phyloP scores from a whole-genome alignment of 2,329 filamentous ascomycete genomes.

The Ilyonectria mors-panacis region DNA sequence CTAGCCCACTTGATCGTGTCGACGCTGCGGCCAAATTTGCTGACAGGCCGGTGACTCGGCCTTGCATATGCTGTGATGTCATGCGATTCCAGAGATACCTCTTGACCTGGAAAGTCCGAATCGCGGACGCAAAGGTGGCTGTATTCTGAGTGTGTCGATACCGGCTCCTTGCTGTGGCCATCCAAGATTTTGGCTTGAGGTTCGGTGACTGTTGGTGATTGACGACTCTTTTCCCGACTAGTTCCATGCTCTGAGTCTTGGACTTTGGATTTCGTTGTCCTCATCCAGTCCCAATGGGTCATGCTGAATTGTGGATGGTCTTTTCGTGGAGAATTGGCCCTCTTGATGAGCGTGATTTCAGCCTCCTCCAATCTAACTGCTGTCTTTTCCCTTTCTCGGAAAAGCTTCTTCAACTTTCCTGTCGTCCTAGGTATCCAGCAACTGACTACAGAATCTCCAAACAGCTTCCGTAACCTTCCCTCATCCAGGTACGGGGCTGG shows the following conservation, averaged over 20 bases:
- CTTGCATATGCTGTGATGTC: background rate
- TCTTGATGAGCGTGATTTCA: constrained; percentile 6
- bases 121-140: too few species aligned
- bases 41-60: background rate
- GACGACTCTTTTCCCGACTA: too few species aligned
- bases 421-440: constrained; percentile 8
- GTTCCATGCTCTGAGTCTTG: too few species aligned
- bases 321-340: background rate
- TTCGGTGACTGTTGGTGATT: background rate
- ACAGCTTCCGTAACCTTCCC: background rate
- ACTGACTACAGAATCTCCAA: constrained; percentile 1
- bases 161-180: too few species aligned
- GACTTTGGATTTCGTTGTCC: too few species aligned
- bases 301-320: background rate
- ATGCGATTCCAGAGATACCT: background rate
- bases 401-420: background rate
- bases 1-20: constrained; percentile 13
- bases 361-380: constrained; percentile 3
- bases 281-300: too few species aligned
- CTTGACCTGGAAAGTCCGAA: background rate
- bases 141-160: too few species aligned
- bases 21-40: background rate
- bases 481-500: background rate
- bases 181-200: too few species aligned
- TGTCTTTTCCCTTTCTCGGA: background rate